phyloP scores from a whole-genome alignment of 1,284 basidiomycete species.

The Ganoderma resinaceum region DNA sequence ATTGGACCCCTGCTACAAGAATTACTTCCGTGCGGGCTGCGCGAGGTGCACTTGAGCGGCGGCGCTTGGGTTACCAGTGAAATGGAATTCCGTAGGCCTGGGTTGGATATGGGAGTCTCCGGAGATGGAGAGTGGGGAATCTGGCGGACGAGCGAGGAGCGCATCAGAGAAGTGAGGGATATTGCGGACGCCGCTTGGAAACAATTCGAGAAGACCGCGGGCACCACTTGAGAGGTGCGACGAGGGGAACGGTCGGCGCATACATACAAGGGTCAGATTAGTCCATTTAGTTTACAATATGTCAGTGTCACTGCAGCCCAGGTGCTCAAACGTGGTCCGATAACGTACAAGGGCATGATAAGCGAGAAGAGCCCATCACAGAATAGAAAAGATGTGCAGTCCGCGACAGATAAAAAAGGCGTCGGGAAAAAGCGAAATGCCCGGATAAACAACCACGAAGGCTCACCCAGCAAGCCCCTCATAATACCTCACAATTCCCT shows the following conservation, averaged over 20 bases:
- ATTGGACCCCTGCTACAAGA: constrained; percentile 52
- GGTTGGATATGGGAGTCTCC: constrained; percentile 73
- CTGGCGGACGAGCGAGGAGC: constrained; percentile 66
- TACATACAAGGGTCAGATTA: background rate
- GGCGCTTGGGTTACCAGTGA: constrained; percentile 63
- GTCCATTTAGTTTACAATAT: background rate
- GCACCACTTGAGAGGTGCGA: background rate
- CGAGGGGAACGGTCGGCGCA: background rate
- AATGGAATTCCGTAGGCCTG: constrained; percentile 58
- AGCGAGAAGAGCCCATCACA: background rate
- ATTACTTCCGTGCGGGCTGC: constrained; percentile 61
- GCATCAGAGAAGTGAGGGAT: constrained; percentile 57
- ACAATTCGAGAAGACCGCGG: constrained; percentile 2
- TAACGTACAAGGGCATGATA: background rate
- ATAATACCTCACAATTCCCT: constrained; percentile 63
- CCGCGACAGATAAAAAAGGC: background rate
- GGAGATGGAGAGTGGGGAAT: constrained; percentile 66
- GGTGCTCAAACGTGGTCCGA: background rate
- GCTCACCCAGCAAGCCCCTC: constrained; percentile 45
- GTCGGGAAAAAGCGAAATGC: background rate
- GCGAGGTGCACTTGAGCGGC: constrained; percentile 77
- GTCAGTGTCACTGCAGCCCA: background rate
- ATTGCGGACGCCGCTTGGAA: constrained; percentile 47
- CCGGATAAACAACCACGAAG: background rate
- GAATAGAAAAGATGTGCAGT: background rate